phyloP scores from a whole-genome alignment of 148 eudicot species.

The Agrostemma githago region DNA sequence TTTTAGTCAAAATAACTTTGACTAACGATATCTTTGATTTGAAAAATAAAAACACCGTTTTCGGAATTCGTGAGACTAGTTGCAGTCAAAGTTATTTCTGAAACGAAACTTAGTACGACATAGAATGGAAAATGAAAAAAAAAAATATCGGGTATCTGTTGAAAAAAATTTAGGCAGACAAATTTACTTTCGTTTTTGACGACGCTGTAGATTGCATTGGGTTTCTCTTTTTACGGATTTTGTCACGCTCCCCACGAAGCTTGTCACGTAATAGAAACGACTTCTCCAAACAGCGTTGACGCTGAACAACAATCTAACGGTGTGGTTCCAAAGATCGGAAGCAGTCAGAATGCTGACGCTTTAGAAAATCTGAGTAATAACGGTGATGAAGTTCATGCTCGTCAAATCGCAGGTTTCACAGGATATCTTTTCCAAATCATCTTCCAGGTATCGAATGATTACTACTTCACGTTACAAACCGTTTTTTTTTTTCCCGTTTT shows the following conservation, averaged over 20 bases:
- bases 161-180: too few relatives aligned
- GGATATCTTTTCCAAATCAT: conserved; percentile 58
- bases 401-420: conserved; percentile 39
- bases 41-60: too few relatives aligned
- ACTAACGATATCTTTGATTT: too few relatives aligned
- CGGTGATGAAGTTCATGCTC: conserved; percentile 30
- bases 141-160: too few relatives aligned
- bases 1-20: too few relatives aligned
- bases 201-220: conserved; percentile 58
- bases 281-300: conserved; percentile 25
- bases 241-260: conserved; percentile 26
- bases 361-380: conserved; percentile 21
- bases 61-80: too few relatives aligned
- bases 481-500: neutral
- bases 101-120: too few relatives aligned
- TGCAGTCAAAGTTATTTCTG: too few relatives aligned
- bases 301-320: conserved; percentile 40
- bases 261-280: conserved; percentile 23
- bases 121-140: too few relatives aligned
- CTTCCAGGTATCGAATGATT: conserved; percentile 54
- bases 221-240: conserved; percentile 61
- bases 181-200: neutral
- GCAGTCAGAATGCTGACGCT: conserved; percentile 27
- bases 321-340: conserved; percentile 38
- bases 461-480: too few relatives aligned